These are phyloP conservation scores for Botrytis paeoniae DNA, from an alignment of 2,329 filamentous ascomycete genomes.

Conservation along the genomic window DNA sequence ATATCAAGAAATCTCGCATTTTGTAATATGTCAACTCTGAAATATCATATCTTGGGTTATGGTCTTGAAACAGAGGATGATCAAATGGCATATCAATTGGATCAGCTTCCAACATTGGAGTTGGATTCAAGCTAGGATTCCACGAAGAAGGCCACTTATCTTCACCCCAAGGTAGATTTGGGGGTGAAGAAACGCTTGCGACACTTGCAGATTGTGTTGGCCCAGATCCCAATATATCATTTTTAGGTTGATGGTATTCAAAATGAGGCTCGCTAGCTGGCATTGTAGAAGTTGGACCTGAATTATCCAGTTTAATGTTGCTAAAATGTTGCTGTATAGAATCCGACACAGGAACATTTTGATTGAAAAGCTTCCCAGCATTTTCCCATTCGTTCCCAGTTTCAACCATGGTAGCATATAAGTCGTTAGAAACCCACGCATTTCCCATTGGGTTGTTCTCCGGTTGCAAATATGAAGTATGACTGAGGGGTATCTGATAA, in stretches of 20 bases:
- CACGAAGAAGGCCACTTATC: constrained; percentile 32
- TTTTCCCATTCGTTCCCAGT: constrained; percentile 28
- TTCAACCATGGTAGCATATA: constrained; percentile 32
- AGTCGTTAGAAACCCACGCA: constrained; percentile 31
- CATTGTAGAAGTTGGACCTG: background rate
- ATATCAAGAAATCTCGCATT: constrained; percentile 7
- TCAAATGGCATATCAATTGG: constrained; percentile 24
- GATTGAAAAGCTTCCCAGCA: constrained; percentile 16
- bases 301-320: background rate
- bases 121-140: constrained; percentile 24
- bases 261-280: background rate
- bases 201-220: constrained; percentile 11
- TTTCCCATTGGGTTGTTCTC: constrained; percentile 16
- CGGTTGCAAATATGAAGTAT: constrained; percentile 13
- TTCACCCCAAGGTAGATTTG: constrained; percentile 26
- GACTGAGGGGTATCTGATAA: background rate
- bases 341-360: constrained; percentile 12
- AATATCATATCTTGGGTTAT: constrained; percentile 30
- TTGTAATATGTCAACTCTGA: constrained; percentile 24
- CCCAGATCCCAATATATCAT: background rate
- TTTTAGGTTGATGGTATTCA: background rate
- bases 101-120: constrained; percentile 22
- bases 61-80: constrained; percentile 25
- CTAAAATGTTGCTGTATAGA: background rate
- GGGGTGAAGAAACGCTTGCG: constrained; percentile 24